A percentile compares a stretch with the other conserved stretches of the same genome.
phyloP scores from a whole-genome alignment of 2,329 filamentous ascomycete genomes.

The Exophiala bonariae region DNA sequence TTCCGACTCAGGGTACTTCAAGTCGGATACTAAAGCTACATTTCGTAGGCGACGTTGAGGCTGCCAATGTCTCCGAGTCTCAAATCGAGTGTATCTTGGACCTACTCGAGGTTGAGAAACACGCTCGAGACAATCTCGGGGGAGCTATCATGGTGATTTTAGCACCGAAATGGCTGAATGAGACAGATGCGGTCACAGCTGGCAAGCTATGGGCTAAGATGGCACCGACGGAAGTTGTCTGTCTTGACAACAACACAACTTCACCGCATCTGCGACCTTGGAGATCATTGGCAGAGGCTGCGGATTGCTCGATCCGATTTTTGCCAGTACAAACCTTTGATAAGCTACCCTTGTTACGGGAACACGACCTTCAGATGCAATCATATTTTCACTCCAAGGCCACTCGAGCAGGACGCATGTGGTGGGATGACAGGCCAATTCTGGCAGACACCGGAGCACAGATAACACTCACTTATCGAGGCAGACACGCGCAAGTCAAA shows the following conservation, averaged over 20 bases:
- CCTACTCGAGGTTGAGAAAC: slow-evolving; percentile 50
- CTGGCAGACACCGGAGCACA: slow-evolving; percentile 32
- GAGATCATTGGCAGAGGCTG: slow-evolving; percentile 39
- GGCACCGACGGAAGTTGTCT: slow-evolving; percentile 53
- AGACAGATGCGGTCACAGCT: slow-evolving; percentile 51
- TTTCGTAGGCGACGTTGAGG: slow-evolving; percentile 52
- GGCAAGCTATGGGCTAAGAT: slow-evolving; percentile 47
- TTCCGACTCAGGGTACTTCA: slow-evolving; percentile 9
- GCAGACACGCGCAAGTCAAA: slow-evolving; percentile 47
- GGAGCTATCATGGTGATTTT: slow-evolving; percentile 57
- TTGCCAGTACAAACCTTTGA: slow-evolving; percentile 45
- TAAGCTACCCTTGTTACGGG: slow-evolving; percentile 52
- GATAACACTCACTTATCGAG: slow-evolving; percentile 42
- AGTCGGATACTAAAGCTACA: slow-evolving; percentile 49
- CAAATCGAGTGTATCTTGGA: slow-evolving; percentile 55
- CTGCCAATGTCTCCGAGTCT: slow-evolving; percentile 59
- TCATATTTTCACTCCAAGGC: slow-evolving; percentile 57
- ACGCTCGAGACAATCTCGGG: slow-evolving; percentile 40
- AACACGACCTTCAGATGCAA: slow-evolving; percentile 58
- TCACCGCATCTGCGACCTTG: slow-evolving; percentile 44
- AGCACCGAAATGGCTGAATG: slow-evolving; percentile 57
- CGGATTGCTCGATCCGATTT: slow-evolving; percentile 42
- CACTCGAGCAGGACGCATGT: slow-evolving; percentile 32
- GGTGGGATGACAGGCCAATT: slow-evolving; percentile 50
- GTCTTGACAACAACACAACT: slow-evolving; percentile 52